These are phyloP conservation scores for Phylloporus sp. DNA, from an alignment of 768 basidiomycete genomes.

Conservation along the genomic window DNA sequence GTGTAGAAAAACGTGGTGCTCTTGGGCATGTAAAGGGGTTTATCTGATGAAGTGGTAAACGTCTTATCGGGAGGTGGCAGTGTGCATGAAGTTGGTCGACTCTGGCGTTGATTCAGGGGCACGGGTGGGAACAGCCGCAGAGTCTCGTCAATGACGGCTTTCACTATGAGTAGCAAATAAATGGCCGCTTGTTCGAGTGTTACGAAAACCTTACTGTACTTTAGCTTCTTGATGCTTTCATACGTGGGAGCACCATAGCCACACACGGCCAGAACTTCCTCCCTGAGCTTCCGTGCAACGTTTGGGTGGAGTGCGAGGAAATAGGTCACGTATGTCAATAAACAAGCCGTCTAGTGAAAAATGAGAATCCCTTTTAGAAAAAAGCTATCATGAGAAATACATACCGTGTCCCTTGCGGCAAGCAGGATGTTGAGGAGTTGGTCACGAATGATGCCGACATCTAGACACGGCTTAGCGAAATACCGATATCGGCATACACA, in stretches of 20 bases:
- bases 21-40: slow-evolving; percentile 57
- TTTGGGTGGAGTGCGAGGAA: slow-evolving; percentile 64
- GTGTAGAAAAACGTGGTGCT: slow-evolving; percentile 55
- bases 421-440: slow-evolving; percentile 75
- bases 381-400: slow-evolving; percentile 17
- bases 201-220: slow-evolving; percentile 51
- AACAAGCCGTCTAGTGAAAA: slow-evolving; percentile 54
- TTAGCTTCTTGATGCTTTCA: slow-evolving; percentile 55
- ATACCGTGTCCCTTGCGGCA: slow-evolving; percentile 73
- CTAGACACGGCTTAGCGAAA: slow-evolving; percentile 35
- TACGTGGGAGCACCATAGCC: slow-evolving; percentile 51
- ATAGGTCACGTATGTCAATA: slow-evolving; percentile 68
- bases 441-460: slow-evolving; percentile 64
- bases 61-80: slow-evolving; percentile 53
- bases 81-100: slow-evolving; percentile 43
- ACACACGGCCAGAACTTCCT: slow-evolving; percentile 57
- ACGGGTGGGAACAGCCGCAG: slow-evolving; percentile 78
- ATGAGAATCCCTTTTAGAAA: neutral
- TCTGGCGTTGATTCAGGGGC: slow-evolving; percentile 66
- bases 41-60: slow-evolving; percentile 32
- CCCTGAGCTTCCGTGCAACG: slow-evolving; percentile 47
- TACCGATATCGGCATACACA: neutral
- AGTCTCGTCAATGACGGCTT: slow-evolving; percentile 76
- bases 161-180: slow-evolving; percentile 40
- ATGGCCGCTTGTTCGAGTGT: neutral